Evolutionary conservation across 257 asterid genomes (phyloP).

Genomic region (Misopates orontium): DNA sequence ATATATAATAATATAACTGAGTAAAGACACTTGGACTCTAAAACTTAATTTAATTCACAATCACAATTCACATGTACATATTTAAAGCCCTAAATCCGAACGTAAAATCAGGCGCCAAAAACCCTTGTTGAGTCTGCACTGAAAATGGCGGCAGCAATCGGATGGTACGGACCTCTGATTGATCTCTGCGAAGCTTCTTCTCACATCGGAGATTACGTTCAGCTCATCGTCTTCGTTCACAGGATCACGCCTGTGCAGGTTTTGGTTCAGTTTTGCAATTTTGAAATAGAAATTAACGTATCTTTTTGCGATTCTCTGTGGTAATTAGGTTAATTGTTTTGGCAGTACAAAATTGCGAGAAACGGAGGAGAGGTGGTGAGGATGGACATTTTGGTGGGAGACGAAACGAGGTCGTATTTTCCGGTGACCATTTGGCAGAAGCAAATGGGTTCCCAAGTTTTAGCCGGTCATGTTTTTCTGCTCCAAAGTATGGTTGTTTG

Average conservation of each 20-base stretch:
- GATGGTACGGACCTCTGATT: constrained; percentile 75
- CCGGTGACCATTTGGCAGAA: constrained; percentile 73
- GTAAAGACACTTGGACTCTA: too few species aligned
- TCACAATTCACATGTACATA: too few species aligned
- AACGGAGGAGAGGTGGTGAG: constrained; percentile 64
- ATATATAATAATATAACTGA: too few species aligned
- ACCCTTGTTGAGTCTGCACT: constrained; percentile 19
- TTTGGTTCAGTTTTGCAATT: neutral
- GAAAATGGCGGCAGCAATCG: constrained; percentile 57
- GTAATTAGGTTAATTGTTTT: neutral
- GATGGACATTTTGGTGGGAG: constrained; percentile 66
- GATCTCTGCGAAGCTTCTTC: constrained; percentile 55
- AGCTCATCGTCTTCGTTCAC: constrained; percentile 64
- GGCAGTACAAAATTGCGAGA: constrained; percentile 59
- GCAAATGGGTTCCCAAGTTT: constrained; percentile 52
- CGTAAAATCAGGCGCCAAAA: constrained; percentile 10
- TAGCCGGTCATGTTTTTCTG: constrained; percentile 57
- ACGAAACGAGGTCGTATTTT: constrained; percentile 67
- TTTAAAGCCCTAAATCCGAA: too few species aligned
- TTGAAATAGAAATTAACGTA: neutral
- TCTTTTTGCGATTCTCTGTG: neutral
- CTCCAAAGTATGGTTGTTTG: constrained; percentile 55
- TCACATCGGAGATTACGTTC: constrained; percentile 58
- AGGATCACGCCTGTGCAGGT: constrained; percentile 67
- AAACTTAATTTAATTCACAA: too few species aligned